Base-by-base conservation (phyloP, 2,329 filamentous ascomycete species). In the Aspergillus sp. region DNA sequence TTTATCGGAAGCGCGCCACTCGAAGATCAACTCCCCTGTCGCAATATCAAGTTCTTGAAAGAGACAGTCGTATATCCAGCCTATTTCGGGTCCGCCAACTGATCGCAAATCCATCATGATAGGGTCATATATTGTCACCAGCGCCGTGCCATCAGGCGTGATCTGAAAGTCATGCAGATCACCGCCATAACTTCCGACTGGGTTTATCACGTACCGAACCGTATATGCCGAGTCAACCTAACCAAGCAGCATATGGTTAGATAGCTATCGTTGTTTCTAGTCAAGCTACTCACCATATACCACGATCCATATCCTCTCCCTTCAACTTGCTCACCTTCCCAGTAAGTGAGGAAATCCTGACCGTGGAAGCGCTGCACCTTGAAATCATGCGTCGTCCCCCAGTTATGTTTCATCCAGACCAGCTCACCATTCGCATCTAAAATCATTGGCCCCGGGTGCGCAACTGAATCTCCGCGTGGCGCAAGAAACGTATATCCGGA, bases 1-100 rank as follows among this genome's bases (percentile, higher is more conserved):
- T 52, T 79, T 74, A 9, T 77, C 69, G 0, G 76, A 72, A 53
- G 71, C 70, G 13, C 73, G 74, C 76, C 76, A 79, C 25, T 72
- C 65, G 45, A 78, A 79, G 0, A 77, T 51, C 3, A 77, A 57
- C 13, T 73, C 63, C 13, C 74, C 72, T 2, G 75, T 76, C 28
- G 61, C 69, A 34, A 78, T 71, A n/a, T 78, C 71, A 28, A 78
- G 71, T 54, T 76, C 74, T 43, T 75, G 71, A 48, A 74, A 70
- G 0, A 72, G 30, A 2, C 68, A 63, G 34, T 76, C 75, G 8
- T 69, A 67, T 3, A 79, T 70, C 68, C 72, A 78, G 41, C 74
- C 73, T 7, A 71, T 43, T 7, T 66, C 58, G 0, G 69, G 63
- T 0, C 74, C 71, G 19, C 68, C 69, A 9, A 76, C 57, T 11